These are phyloP conservation scores for Asterochloris sp. DNA, from an alignment of 139 green algal genomes.

Conservation along the genomic window DNA sequence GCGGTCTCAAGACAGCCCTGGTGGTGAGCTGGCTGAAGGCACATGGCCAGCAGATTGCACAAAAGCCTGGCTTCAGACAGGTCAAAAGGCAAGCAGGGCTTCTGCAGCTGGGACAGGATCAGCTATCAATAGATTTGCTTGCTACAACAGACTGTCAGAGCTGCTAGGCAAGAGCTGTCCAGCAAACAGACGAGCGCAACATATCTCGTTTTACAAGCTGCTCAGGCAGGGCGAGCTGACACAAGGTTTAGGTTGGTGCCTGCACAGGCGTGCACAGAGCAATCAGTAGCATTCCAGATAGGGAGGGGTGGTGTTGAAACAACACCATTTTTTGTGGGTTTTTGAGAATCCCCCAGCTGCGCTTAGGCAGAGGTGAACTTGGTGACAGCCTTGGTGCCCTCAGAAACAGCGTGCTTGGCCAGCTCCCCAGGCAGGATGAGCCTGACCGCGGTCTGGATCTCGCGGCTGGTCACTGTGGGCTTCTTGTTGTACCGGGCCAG, in stretches of 20 bases:
- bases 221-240: background rate
- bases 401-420: conserved; percentile 81
- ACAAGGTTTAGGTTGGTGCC: too few relatives aligned
- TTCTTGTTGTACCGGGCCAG: conserved; percentile 71
- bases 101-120: too few relatives aligned
- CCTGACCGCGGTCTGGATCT: conserved; percentile 89
- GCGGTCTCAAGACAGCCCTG: too few relatives aligned
- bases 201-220: background rate
- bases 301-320: conserved; percentile 1
- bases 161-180: background rate
- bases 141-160: background rate
- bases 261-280: background rate
- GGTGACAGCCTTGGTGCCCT: conserved; percentile 90
- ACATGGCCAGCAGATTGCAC: too few relatives aligned
- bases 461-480: conserved; percentile 77
- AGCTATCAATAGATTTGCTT: too few relatives aligned
- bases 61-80: too few relatives aligned
- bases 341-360: conserved; percentile 13
- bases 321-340: conserved; percentile 14
- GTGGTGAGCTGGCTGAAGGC: too few relatives aligned
- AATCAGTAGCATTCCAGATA: background rate
- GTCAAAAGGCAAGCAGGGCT: too few relatives aligned
- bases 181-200: background rate
- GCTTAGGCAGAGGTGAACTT: conserved; percentile 78
- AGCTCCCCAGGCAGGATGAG: conserved; percentile 85